phyloP scores from a whole-genome alignment of 2,329 filamentous ascomycete species.

The Hypoxylon sp. region DNA sequence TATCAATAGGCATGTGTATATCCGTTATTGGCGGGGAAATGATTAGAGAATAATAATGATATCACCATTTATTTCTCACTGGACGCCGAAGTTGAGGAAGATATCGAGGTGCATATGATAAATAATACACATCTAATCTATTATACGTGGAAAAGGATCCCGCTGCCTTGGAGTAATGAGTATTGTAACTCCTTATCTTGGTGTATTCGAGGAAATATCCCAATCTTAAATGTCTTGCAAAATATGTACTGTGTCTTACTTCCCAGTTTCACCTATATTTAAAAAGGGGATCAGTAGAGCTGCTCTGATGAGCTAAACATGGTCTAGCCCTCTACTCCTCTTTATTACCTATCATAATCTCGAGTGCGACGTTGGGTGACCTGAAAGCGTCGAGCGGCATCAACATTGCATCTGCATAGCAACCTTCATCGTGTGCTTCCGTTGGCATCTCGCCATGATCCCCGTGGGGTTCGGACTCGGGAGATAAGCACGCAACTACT shows the following conservation, averaged over 20 bases:
- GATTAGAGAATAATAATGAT: conserved; percentile 1
- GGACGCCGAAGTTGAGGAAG: conserved; percentile 18
- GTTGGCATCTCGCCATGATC: conserved; percentile 24
- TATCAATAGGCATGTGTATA: conserved; percentile 8
- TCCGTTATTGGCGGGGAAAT: conserved; percentile 3
- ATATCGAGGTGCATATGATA: conserved; percentile 14
- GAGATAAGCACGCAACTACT: conserved; percentile 29
- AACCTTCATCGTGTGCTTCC: conserved; percentile 34
- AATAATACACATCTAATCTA: conserved; percentile 30
- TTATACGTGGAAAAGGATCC: conserved; percentile 22
- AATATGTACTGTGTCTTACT: conserved; percentile 10
- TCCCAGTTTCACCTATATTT: conserved; percentile 24
- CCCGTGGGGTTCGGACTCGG: conserved; percentile 39
- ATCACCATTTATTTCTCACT: conserved; percentile 30
- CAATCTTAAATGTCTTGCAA: conserved; percentile 22
- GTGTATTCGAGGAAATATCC: conserved; percentile 17
- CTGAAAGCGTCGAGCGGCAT: conserved; percentile 23
- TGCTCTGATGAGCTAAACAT: conserved; percentile 13
- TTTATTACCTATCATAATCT: conserved; percentile 13
- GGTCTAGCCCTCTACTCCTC: conserved; percentile 12
- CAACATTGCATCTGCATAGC: conserved; percentile 39
- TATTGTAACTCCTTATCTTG: neutral
- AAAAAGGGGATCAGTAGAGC: conserved; percentile 8
- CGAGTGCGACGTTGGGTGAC: conserved; percentile 17
- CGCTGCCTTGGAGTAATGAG: neutral